phyloP scores from a whole-genome alignment of 345 rosid species.

The Salix dunnii region DNA sequence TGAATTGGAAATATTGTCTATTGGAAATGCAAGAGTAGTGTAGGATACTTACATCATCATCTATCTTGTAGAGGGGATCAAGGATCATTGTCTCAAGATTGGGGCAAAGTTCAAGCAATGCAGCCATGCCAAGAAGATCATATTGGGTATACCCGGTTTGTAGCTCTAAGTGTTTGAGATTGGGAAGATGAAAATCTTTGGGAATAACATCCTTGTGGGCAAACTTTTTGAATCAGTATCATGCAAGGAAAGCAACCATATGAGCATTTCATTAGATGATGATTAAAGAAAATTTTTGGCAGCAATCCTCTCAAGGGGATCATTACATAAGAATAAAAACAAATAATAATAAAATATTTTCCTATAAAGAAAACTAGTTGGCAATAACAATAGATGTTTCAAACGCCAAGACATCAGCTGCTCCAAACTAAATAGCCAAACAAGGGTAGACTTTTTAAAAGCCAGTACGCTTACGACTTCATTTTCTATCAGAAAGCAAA shows the following conservation, averaged over 20 bases:
- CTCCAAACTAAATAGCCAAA: not conserved
- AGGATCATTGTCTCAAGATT: conserved; percentile 12
- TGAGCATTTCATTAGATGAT: not conserved
- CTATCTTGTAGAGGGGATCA: conserved; percentile 8
- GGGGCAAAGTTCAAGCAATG: conserved; percentile 10
- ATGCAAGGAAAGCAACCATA: not conserved
- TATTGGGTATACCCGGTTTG: conserved; percentile 5
- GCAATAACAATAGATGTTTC: not conserved
- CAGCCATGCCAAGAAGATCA: conserved; percentile 13
- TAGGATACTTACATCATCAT: conserved; percentile 3
- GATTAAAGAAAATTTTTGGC: not conserved
- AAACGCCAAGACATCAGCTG: too few species aligned
- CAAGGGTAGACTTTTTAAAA: not conserved
- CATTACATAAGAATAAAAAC: not conserved
- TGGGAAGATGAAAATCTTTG: not conserved
- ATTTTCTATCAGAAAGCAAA: not conserved
- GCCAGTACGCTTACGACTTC: not conserved
- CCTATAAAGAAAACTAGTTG: not conserved
- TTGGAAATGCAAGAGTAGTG: not conserved
- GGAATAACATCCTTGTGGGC: not conserved
- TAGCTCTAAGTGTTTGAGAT: conserved; percentile 17
- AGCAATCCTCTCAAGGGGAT: not conserved
- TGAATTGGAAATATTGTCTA: not conserved
- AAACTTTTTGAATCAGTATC: not conserved
- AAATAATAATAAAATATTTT: not conserved